Evolutionary conservation across 2,329 filamentous ascomycete genomes (phyloP).

Genomic region (Rhexocercosporidium sp.): DNA sequence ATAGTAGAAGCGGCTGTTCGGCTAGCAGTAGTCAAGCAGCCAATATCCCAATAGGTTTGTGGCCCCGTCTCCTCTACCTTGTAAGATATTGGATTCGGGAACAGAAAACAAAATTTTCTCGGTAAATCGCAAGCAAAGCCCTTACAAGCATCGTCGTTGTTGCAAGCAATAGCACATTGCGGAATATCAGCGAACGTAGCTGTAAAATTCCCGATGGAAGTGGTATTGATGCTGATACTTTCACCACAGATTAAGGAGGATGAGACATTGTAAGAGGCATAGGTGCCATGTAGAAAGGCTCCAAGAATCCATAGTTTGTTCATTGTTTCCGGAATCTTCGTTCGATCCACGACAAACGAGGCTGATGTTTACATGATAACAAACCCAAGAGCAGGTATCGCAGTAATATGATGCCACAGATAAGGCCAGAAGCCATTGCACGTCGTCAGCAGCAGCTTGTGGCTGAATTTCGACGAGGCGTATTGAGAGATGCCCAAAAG

Average conservation of each 20-base stretch:
- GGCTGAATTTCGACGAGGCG: not conserved
- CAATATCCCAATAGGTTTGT: not conserved
- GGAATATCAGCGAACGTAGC: not conserved
- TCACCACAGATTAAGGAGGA: not conserved
- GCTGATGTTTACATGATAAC: not conserved
- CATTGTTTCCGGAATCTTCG: not conserved
- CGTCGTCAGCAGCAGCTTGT: not conserved
- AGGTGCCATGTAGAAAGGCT: not conserved
- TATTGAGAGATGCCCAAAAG: not conserved
- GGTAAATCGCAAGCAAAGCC: not conserved
- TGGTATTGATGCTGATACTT: not conserved
- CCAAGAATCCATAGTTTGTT: not conserved
- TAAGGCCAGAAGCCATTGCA: not conserved
- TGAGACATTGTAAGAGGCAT: not conserved
- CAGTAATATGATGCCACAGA: not conserved
- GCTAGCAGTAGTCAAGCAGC: not conserved
- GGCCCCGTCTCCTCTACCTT: not conserved
- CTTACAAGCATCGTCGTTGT: not conserved
- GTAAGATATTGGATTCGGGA: not conserved
- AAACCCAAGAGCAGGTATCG: not conserved
- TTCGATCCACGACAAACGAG: not conserved
- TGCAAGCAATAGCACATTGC: not conserved
- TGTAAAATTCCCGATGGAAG: not conserved
- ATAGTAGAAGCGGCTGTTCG: not conserved
- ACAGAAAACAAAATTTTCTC: not conserved